Percentiles rank a stretch among this genome's conserved stretches.
Conservation (phyloP, 805 yeast genomes). For the Kazachstania kunashirensis region DNA sequence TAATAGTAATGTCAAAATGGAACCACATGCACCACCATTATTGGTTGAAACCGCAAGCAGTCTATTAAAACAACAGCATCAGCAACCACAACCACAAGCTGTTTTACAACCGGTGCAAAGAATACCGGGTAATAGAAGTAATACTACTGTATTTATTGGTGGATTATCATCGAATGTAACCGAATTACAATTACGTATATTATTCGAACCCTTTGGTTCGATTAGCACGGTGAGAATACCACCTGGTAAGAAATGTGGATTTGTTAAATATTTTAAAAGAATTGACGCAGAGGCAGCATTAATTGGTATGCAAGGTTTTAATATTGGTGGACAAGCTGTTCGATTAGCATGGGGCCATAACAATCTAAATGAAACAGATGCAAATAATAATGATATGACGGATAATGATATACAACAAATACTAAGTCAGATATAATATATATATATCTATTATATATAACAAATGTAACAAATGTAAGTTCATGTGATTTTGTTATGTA, state of each 20-base stretch:
- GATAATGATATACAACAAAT: too few species aligned
- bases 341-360: constrained; percentile 79
- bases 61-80: neutral
- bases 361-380: too few species aligned
- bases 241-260: constrained; percentile 72
- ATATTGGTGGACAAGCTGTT: constrained; percentile 64
- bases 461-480: too few species aligned
- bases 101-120: too few species aligned
- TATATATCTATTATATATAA: too few species aligned
- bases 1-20: too few species aligned
- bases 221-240: constrained; percentile 66
- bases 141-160: constrained; percentile 72
- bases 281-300: constrained; percentile 74
- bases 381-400: too few species aligned
- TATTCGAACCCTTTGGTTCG: constrained; percentile 67
- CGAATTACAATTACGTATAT: constrained; percentile 48
- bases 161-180: constrained; percentile 54
- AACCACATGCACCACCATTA: constrained; percentile 3
- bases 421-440: too few species aligned
- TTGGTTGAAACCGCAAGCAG: constrained; percentile 11
- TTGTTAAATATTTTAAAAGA: constrained; percentile 55
- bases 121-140: constrained; percentile 17
- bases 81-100: neutral
- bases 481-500: too few species aligned
- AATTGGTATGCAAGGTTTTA: constrained; percentile 68